A percentile compares a stretch with the other conserved stretches of the same genome.
These are phyloP conservation scores for Coffea canephora DNA, from an alignment of 257 asterid species.

Conservation along the genomic window DNA sequence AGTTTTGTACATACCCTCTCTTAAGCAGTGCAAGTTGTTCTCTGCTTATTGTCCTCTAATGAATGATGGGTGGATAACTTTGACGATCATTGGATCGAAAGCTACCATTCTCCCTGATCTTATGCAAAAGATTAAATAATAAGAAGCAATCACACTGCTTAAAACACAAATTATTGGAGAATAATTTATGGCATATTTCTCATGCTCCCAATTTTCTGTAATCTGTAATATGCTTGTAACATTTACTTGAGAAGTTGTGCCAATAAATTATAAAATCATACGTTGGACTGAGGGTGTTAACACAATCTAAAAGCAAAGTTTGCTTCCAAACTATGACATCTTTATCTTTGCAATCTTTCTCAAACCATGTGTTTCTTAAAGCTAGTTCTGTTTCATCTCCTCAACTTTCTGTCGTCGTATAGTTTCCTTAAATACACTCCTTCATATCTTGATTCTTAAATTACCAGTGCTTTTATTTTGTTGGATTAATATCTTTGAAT, in stretches of 20 bases:
- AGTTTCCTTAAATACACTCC: background rate
- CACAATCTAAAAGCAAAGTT: background rate
- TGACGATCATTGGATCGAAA: background rate
- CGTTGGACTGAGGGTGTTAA: background rate
- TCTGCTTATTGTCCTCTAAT: background rate
- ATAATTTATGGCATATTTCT: background rate
- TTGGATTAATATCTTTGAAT: background rate
- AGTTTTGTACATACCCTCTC: background rate
- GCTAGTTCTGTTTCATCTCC: background rate
- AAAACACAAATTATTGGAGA: background rate
- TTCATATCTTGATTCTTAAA: background rate
- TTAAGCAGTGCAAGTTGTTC: background rate
- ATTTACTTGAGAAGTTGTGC: background rate
- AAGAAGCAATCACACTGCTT: background rate
- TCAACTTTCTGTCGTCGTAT: background rate
- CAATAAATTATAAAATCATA: background rate
- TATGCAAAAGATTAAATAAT: background rate
- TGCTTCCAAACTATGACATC: conserved; percentile 1
- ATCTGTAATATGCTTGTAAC: background rate
- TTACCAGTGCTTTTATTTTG: background rate
- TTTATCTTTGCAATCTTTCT: background rate
- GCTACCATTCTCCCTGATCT: background rate
- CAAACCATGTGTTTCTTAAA: background rate
- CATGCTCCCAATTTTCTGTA: background rate
- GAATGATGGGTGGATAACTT: background rate